Base-by-base conservation (phyloP, 208 protist species). In the Acanthamoeba healyi region DNA sequence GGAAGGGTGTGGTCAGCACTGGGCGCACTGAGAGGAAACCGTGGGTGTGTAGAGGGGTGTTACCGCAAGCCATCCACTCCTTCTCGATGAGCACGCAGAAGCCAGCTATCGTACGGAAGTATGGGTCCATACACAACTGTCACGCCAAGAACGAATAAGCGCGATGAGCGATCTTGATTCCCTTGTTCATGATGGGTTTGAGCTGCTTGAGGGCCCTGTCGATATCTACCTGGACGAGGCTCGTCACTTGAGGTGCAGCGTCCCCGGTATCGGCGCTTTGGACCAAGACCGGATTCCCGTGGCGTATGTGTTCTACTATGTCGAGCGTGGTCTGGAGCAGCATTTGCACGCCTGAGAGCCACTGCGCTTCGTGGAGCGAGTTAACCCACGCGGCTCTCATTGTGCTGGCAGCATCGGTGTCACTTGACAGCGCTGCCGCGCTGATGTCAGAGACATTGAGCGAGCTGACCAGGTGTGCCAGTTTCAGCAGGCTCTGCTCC, bases 41-140 rank as follows among this genome's bases (percentile, higher is more conserved):
- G 3, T n/a, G 38, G 38, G 67, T 6, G 29, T 72, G 54, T 10
- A 58, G 82, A 38, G 54, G 51, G 44, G 9, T 17, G 10, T 2
- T 49, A 91, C 98, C 98, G 90, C 98, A 98, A 22, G 94, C 95
- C 82, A 95, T 96, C 93, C 98, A 99, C 92, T 99, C 98, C 92
- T 98, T 98, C 94, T 98, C 98, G 26, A 99, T 92, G 42, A 99
- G 92, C 26, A 97, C 94, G 94, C 95, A 97, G 95, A 99, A 99
- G 29, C 98, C 98, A 12, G 97, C 72, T 38, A 98, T 95, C 74
- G 98, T 99, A 88, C 98, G 97, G 95, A 98, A 98, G 96, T 98
- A 98, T 32, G 98, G 98, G 87, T 99, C 98, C 32, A 99, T 70
- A 26, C 84, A 91, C 49, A 91, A 17, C 54, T 61, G 24, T 49